Evolutionary conservation across 2,329 filamentous ascomycete species (phyloP).

Genomic region (Cladophialophora carrionii): DNA sequence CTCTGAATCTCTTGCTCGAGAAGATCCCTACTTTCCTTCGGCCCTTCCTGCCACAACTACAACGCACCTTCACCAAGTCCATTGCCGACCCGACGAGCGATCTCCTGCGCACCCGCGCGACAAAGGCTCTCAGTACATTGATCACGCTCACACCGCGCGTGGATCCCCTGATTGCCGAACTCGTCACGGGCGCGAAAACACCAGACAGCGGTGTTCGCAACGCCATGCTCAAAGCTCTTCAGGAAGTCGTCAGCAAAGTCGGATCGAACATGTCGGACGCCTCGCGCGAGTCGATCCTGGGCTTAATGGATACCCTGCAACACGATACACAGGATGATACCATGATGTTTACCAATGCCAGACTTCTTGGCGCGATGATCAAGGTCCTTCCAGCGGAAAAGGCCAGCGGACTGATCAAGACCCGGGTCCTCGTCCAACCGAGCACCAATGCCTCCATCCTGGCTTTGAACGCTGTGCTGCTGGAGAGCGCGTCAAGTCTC

Average conservation of each 20-base stretch:
- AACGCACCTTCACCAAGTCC: slow-evolving; percentile 95
- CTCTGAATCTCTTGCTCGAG: slow-evolving; percentile 90
- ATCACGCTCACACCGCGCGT: slow-evolving; percentile 95
- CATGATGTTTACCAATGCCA: slow-evolving; percentile 88
- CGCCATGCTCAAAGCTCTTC: slow-evolving; percentile 95
- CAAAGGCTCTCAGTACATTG: slow-evolving; percentile 89
- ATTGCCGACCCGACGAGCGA: slow-evolving; percentile 93
- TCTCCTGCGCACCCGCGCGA: slow-evolving; percentile 80
- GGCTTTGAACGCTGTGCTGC: slow-evolving; percentile 82
- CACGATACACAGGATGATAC: slow-evolving; percentile 68
- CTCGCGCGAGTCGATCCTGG: slow-evolving; percentile 81
- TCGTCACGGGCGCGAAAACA: slow-evolving; percentile 95
- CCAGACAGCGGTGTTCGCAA: slow-evolving; percentile 82
- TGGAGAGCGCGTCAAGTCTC: slow-evolving; percentile 75
- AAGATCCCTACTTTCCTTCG: slow-evolving; percentile 96
- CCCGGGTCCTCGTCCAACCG: slow-evolving; percentile 75
- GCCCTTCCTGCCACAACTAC: slow-evolving; percentile 93
- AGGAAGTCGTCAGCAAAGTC: slow-evolving; percentile 94
- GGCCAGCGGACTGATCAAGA: slow-evolving; percentile 65
- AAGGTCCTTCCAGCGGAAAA: slow-evolving; percentile 78
- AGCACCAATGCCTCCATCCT: slow-evolving; percentile 79
- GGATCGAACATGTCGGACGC: slow-evolving; percentile 92
- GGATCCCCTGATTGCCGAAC: slow-evolving; percentile 87
- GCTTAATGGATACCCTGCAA: slow-evolving; percentile 81
- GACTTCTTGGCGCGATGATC: slow-evolving; percentile 84